Base-by-base conservation (phyloP, 495 filamentous ascomycete genomes). In the Friedmanniomyces endolithicus region DNA sequence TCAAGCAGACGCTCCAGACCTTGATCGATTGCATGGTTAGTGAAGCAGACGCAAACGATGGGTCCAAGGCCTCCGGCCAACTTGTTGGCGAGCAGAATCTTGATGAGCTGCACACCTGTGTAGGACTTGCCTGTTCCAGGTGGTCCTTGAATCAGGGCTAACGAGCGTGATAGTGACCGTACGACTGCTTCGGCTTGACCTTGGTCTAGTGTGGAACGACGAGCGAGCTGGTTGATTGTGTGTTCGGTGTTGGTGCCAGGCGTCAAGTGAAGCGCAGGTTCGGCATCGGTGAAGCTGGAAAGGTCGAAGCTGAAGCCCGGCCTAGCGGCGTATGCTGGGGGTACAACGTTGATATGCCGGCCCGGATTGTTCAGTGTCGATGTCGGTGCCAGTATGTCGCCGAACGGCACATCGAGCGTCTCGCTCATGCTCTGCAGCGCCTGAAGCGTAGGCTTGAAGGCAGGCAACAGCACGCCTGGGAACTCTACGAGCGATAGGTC, bases 21-120 rank as follows among this genome's bases (percentile, higher is more conserved):
- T 57, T 89, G 85, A 64, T 90, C 87, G 0, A 88, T 65, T 0
- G 86, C 85, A 67, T 92, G 87, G 59, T 92, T 88, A 3, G 85
- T 88, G 60, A 86, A 85, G 57, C 78, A 81, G 6, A 72, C 68
- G 52, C 73, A 73, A n/a, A 90, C 63, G 17, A 88, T 82, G 0
- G 85, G 85, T 0, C 84, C 82, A 2, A 88, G 65, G 0, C 64
- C 45, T 0, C 70, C 72, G 34, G 59, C 58, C 0, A 45, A 56
- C 40, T 76, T 75, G 58, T 85, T 84, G 11, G 67, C 71, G 1
- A 89, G 66, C 6, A 90, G 64, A 1, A 79, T 75, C 56, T 85
- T 78, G 19, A 87, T 72, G 47, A 81, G 61, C 34, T 72, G 67
- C 16, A 80, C 73, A 2, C 78, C 81, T 0, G 74, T 77, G 54